Base-by-base conservation (phyloP, 2,329 filamentous ascomycete species). In the Alternaria dauci region DNA sequence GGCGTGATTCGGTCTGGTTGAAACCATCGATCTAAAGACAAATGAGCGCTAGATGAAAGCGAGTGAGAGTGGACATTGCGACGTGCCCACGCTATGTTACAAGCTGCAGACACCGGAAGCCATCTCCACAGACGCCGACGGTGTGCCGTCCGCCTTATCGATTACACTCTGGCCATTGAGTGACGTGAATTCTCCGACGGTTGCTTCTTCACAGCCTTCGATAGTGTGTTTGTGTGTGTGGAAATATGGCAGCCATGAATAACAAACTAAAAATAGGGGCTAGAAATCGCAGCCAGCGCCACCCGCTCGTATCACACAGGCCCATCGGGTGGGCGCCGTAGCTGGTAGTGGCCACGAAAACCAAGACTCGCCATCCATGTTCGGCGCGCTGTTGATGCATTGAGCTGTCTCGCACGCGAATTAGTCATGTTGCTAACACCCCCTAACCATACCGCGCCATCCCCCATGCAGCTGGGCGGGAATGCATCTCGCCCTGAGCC, bases 401-500 rank as follows among this genome's bases (percentile, higher is more conserved):
- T 55, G 57, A 50, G 34, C 52, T 55, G 56, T 11, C 32, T 30
- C 46, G 46, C 47, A 23, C 55, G 52, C 52, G 55, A 28, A 23
- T 23, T 32, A 47, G 47, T 25, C 23, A 50, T 1, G 5, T 9
- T 42, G 11, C 68, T 67, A 69, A 69, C 52, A 14, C 36, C 32
- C 55, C 50, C 56, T 72, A 70, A 34, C 52, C 59, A 61, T 61
- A 41, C 52, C 26, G 25, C 58, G 16, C 68, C 58, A 62, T 48
- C 39, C 69, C 68, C 41, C 28, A 65, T 55, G 53, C 42, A 52
- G 59, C 60, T 66, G 63, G 70, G 62, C 63, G 54, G n/a, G 25
- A 54, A 71, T 70, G 68, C 64, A 62, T 63, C 55, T 65, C 63
- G 66, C 67, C 65, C 60, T 62, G 59, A 67, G 62, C 66, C 64